phyloP scores from a whole-genome alignment of 345 rosid genomes.

The Melaleuca alternifolia region DNA sequence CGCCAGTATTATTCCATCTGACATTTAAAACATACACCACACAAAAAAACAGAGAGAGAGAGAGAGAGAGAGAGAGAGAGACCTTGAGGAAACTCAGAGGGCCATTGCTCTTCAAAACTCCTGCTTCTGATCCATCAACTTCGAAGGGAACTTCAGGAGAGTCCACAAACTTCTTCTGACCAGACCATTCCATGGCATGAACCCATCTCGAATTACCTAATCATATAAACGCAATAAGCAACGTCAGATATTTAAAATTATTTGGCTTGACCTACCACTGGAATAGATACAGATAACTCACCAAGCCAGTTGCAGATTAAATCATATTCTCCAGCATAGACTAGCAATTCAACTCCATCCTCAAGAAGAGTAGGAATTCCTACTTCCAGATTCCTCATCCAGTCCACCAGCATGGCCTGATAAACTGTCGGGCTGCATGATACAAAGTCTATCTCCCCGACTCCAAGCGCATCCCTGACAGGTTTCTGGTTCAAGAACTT shows the following conservation, averaged over 20 bases:
- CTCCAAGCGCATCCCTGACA: slow-evolving; percentile 75
- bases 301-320: slow-evolving; percentile 99
- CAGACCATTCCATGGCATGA: slow-evolving; percentile 97
- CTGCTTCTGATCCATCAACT: slow-evolving; percentile 76
- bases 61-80: not conserved
- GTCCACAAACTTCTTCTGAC: slow-evolving; percentile 48
- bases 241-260: not conserved
- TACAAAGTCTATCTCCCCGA: slow-evolving; percentile 74
- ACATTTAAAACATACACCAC: too few relatives aligned
- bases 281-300: slow-evolving; percentile 9
- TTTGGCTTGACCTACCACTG: not conserved
- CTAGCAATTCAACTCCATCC: slow-evolving; percentile 84
- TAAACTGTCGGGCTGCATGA: slow-evolving; percentile 85
- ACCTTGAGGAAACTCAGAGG: slow-evolving; percentile 95
- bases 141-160: slow-evolving; percentile 58
- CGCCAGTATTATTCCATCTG: not conserved
- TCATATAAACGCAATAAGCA: not conserved
- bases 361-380: slow-evolving; percentile 91
- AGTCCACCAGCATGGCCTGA: slow-evolving; percentile 81
- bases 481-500: slow-evolving; percentile 59
- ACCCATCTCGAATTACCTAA: slow-evolving; percentile 99
- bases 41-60: not conserved
- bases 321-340: slow-evolving; percentile 98
- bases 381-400: slow-evolving; percentile 94
- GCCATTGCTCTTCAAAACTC: slow-evolving; percentile 57